Evolutionary conservation across 805 yeast genomes (phyloP).

Genomic region (Wickerhamiella galacta): DNA sequence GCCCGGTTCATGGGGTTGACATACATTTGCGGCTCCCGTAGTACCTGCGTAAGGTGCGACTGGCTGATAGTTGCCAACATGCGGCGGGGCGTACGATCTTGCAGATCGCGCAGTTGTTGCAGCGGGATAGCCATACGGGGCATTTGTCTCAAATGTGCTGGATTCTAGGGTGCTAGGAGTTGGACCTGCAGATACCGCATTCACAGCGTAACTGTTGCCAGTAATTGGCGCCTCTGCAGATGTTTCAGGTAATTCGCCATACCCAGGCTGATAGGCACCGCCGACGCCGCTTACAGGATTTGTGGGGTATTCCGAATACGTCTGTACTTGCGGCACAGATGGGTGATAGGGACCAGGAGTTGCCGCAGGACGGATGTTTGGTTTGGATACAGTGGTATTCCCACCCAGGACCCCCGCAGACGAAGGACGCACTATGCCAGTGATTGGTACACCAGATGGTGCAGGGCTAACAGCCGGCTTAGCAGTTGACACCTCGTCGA

Average conservation of each 20-base stretch:
- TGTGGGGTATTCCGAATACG: background rate
- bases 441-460: no score
- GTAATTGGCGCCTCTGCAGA: background rate
- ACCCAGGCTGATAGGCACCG: background rate
- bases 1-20: background rate
- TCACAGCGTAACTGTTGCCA: no score
- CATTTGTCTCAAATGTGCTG: no score
- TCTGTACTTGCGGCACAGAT: background rate
- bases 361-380: background rate
- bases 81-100: no score
- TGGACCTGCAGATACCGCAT: no score
- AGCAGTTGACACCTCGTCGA: conserved; percentile 1
- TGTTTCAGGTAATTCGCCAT: background rate
- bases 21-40: background rate
- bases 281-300: background rate
- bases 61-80: background rate
- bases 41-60: background rate
- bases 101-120: background rate
- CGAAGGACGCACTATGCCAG: no score
- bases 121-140: background rate
- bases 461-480: conserved; percentile 28
- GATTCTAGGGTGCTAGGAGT: no score
- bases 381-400: background rate
- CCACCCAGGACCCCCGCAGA: background rate
- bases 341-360: background rate